Percentiles rank a stretch among this genome's conserved stretches.
Evolutionary conservation across 2,329 filamentous ascomycete species (phyloP).

Genomic region (Fusarium longipes): DNA sequence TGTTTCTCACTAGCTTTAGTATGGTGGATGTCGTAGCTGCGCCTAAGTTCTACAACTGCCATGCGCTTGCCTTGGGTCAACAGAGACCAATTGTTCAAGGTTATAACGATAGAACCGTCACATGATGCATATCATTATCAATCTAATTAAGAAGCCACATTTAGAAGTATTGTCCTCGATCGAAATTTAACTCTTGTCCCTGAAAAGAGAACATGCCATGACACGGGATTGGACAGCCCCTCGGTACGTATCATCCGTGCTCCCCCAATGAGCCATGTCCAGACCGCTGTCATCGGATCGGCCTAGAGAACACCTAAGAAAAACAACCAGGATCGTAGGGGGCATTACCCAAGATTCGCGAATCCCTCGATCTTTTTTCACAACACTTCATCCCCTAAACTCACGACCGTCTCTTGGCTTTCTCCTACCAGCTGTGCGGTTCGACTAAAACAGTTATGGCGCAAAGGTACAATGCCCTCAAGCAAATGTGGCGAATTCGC

Average conservation of each 20-base stretch:
- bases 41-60: background rate
- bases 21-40: background rate
- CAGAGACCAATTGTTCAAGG: background rate
- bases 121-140: background rate
- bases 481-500: conserved; percentile 16
- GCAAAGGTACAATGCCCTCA: conserved; percentile 49
- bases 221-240: conserved; percentile 37
- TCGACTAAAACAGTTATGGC: conserved; percentile 46
- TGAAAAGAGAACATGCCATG: conserved; percentile 15
- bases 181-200: background rate
- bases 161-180: background rate
- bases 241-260: conserved; percentile 25
- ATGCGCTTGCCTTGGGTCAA: conserved; percentile 4
- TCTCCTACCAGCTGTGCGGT: background rate
- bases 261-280: conserved; percentile 26
- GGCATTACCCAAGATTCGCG: conserved; percentile 36
- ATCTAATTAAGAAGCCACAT: background rate
- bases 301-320: conserved; percentile 41
- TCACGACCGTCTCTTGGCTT: conserved; percentile 2
- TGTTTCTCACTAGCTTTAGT: background rate
- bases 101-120: background rate
- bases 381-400: conserved; percentile 1
- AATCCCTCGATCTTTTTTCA: conserved; percentile 31
- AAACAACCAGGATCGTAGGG: conserved; percentile 43
- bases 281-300: conserved; percentile 29